phyloP scores from a whole-genome alignment of 306 rosid genomes.

The Trifolium pratense region DNA sequence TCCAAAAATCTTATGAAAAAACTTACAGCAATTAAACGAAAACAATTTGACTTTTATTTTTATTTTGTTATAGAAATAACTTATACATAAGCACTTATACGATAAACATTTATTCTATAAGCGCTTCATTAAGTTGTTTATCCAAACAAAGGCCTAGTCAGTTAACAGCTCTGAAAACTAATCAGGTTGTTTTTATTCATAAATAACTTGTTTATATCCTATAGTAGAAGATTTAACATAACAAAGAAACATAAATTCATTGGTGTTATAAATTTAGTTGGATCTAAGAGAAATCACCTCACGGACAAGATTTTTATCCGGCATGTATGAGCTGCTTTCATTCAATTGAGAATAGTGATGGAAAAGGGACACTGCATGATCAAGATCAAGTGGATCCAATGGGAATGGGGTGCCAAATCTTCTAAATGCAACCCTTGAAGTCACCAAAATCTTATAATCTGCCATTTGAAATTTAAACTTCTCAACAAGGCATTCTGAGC shows the following conservation, averaged over 20 bases:
- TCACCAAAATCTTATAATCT: conserved; percentile 21
- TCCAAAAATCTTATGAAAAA: background rate
- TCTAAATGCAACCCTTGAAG: conserved; percentile 57
- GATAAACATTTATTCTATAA: background rate
- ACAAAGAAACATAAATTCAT: conserved; percentile 7
- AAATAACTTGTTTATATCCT: conserved; percentile 6
- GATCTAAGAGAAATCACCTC: conserved; percentile 47
- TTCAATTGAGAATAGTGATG: background rate
- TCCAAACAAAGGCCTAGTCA: background rate
- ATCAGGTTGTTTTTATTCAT: background rate
- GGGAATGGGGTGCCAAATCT: conserved; percentile 39
- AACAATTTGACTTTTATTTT: background rate
- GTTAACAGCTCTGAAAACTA: background rate
- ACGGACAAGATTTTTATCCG: conserved; percentile 37
- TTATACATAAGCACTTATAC: background rate
- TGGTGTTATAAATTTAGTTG: no score
- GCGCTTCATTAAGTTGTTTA: background rate
- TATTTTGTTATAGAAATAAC: background rate
- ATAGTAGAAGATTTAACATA: background rate
- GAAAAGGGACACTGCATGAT: background rate
- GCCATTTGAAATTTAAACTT: conserved; percentile 41
- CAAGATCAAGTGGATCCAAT: conserved; percentile 42
- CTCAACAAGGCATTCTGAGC: conserved; percentile 50
- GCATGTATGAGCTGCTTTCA: conserved; percentile 13
- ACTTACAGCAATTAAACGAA: no score